Evolutionary conservation across 495 filamentous ascomycete species (phyloP), one percentile per base, ranked within the genome.

Genomic region (Glarea lozoyensis): DNA sequence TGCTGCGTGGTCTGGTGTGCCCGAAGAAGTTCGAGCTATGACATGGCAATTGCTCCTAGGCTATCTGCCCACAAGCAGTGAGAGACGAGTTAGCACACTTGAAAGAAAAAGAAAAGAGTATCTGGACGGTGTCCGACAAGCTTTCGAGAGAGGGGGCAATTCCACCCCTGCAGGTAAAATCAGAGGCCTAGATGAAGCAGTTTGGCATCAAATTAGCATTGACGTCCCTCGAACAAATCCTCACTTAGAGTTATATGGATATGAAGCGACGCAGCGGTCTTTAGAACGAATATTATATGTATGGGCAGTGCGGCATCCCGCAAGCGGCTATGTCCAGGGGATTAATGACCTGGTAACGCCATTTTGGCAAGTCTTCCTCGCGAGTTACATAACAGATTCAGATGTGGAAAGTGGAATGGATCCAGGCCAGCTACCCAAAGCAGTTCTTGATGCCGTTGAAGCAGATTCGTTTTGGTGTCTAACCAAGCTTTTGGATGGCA

Each of bases 121-220:
- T 58, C 69, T 96, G 2, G 93, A 97, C 57, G 93, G 93, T 3
- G 88, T 98, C 18, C 78, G 86, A 27, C 89, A 96, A 62, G 88
- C 89, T 5, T 98, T 98, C 60, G 88, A 93, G 45, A 76, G 85
- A 40, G 79, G 82, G 10, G 72, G 67, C 3, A 66, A 61, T 31
- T 56, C 66, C 9, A 60, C 52, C 16, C 43, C 62, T 2, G 56
- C 62, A 31, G 69, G 76, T 12, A 72, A 80, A 36, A 68, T 67
- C 20, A 70, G 88, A 54, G 92, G 92, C 6, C 68, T 98, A 17
- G 92, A 97, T 54, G 90, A 98, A 64, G 81, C 84, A 17, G 79
- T 98, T 39, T 98, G 92, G 92, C 92, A 98, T 60, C 92, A 98
- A 53, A 96, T 98, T 60, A 94, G 86, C 52, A 98, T 98, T 55